Base-by-base conservation (phyloP, 1,139 yeast species). In the Arxiozyma slooffiae region DNA sequence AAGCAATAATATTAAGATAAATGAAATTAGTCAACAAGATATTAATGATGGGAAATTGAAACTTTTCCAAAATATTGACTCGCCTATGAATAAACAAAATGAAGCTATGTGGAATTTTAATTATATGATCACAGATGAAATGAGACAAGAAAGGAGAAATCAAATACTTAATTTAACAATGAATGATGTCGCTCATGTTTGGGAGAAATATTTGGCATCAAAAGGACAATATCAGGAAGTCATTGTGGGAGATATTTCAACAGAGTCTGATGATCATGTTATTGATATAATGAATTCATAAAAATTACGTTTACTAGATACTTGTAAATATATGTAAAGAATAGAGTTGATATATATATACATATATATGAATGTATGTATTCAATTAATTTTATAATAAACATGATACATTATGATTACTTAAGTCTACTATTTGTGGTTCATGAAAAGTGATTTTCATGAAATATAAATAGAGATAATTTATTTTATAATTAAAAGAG, bases 1-100 rank as follows among this genome's bases (percentile, higher is more conserved):
- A 1, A 85, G 86, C 64, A 68, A 71, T 22, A 70, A 73, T n/a
- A 76, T 88, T 3, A 82, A 81, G 8, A 61, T 67, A 8, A 76
- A 78, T 67, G 86, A 87, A 0, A 58, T 76, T 22, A 52, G 62
- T 20, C 67, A 73, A 0, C 71, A 75, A 24, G 96, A 88, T 57
- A 71, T 92, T 46, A 87, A 86, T 57, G 96, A 89, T 60, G 96
- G 97, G 40, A 89, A 90, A 66, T 72, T 92, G 58, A 80, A 95
- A 11, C 80, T 92, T 41, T 92, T 92, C 79, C 98, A 92, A 68
- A 79, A 85, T 51, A 73, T 94, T 16, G 98, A 92, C 70, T 89
- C 97, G 0, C 98, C 98, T 11, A 75, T 80, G 46, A 84, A 90
- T 62, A 82, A 89, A 21, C 78, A 87, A 47, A 76, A 80, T 44